These are phyloP conservation scores for Pyrenula aspistea DNA, from an alignment of 495 filamentous ascomycete species.

Conservation along the genomic window DNA sequence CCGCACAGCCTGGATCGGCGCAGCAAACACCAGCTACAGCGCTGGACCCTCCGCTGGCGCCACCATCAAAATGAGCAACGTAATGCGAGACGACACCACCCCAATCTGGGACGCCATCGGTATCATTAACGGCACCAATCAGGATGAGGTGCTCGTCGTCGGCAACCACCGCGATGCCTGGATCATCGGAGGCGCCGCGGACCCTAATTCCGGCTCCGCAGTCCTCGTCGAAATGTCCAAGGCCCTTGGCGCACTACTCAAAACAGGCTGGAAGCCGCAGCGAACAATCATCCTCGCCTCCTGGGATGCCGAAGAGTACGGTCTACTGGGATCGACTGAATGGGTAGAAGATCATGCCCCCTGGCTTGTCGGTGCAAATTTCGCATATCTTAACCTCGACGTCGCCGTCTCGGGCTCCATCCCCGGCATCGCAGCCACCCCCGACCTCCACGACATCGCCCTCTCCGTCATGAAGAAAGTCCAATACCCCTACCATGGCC, in stretches of 20 bases:
- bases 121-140: constrained; percentile 21
- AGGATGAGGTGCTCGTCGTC: constrained; percentile 16
- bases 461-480: not conserved
- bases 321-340: constrained; percentile 28
- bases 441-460: constrained; percentile 1
- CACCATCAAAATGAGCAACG: constrained; percentile 11
- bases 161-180: constrained; percentile 25
- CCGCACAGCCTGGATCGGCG: constrained; percentile 17
- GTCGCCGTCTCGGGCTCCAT: not conserved
- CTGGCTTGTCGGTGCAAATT: not conserved
- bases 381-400: not conserved
- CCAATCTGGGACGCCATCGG: constrained; percentile 19
- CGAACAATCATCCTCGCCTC: constrained; percentile 30
- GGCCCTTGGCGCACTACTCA: constrained; percentile 24
- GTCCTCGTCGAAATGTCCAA: constrained; percentile 24
- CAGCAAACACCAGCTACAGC: constrained; percentile 13
- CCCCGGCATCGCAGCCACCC: constrained; percentile 13
- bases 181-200: constrained; percentile 28
- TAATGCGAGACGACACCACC: constrained; percentile 11
- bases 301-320: constrained; percentile 43
- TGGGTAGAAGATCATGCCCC: constrained; percentile 29
- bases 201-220: constrained; percentile 32
- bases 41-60: constrained; percentile 13
- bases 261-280: constrained; percentile 29
- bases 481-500: not conserved